Base-by-base conservation (phyloP, 2,329 filamentous ascomycete genomes). In the Penicillium griseofulvum region DNA sequence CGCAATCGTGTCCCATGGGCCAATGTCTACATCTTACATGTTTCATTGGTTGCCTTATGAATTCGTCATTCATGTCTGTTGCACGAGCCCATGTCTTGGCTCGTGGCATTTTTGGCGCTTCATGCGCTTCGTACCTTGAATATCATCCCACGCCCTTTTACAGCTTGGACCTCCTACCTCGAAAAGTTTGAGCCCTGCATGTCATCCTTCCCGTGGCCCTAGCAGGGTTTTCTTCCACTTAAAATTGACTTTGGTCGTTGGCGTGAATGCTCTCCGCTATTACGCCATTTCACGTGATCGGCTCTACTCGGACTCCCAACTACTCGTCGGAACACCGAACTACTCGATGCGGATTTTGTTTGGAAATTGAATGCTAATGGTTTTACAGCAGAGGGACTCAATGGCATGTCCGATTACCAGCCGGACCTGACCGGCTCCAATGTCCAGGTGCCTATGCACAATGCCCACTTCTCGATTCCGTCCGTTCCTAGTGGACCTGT, bases 221-320 rank as follows among this genome's bases (percentile, higher is more conserved):
- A 43, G 36, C 41, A 41, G 57, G 46, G 52, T 55, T 50, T 44
- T 28, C 38, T 34, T 11, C 37, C 19, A 50, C 28, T 45, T 39
- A 56, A 59, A 57, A 55, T 56, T 61, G 57, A 54, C 26, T 50
- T 51, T 58, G 55, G 55, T 17, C 17, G 48, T 51, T 57, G 52
- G 51, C 65, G 70, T 62, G 63, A 68, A 46, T 36, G 11, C 45
- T 49, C 57, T 56, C 61, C 57, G 49, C 46, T 64, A 71, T 73
- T 63, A 64, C 69, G 68, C 65, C 62, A 73, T 69, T 59, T 47
- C 70, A 73, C 71, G 71, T 73, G 70, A 73, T 57, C n/a, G 26
- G 46, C 36, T 26, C 29, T 52, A 16, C 52, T 47, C 26, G 49
- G 43, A 34, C 28, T 26, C 37, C 12, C 28, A 43, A 48, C 55